These are phyloP conservation scores for Ogataea salicorniae DNA, from an alignment of 805 yeast genomes.

Conservation along the genomic window DNA sequence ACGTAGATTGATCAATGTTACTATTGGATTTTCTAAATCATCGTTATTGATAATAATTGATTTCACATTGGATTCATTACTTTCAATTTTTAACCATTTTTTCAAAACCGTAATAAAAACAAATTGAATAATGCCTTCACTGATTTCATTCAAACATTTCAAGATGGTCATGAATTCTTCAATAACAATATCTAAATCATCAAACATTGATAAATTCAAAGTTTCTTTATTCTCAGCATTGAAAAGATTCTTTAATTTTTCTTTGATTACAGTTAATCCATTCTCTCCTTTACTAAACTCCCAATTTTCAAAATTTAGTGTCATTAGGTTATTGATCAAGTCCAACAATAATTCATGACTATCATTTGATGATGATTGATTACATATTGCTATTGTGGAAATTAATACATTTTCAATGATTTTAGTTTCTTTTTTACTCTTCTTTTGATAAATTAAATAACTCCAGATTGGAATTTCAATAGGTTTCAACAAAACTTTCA, in stretches of 20 bases:
- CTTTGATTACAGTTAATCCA: conserved; percentile 25
- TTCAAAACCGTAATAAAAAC: conserved; percentile 49
- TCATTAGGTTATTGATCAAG: conserved; percentile 16
- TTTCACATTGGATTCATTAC: not conserved
- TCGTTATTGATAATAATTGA: not conserved
- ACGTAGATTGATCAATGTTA: conserved; percentile 54
- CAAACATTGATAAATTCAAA: conserved; percentile 28
- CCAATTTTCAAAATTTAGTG: conserved; percentile 34
- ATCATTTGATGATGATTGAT: conserved; percentile 4
- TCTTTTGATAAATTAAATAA: conserved; percentile 35
- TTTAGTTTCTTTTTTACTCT: conserved; percentile 28
- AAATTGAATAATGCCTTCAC: conserved; percentile 40
- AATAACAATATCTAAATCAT: conserved; percentile 36
- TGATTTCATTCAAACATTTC: conserved; percentile 38
- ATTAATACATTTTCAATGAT: conserved; percentile 36
- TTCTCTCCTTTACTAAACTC: conserved; percentile 38
- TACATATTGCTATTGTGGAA: conserved; percentile 21
- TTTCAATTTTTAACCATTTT: conserved; percentile 48
- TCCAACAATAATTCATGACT: conserved; percentile 6
- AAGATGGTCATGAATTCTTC: conserved; percentile 28
- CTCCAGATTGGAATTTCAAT: conserved; percentile 37
- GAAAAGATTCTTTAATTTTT: conserved; percentile 5
- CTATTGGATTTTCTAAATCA: conserved; percentile 43
- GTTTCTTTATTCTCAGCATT: not conserved
- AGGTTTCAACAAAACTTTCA: conserved; percentile 29